Conservation (phyloP, 768 basidiomycete species). For the Podaxis pistillaris region DNA sequence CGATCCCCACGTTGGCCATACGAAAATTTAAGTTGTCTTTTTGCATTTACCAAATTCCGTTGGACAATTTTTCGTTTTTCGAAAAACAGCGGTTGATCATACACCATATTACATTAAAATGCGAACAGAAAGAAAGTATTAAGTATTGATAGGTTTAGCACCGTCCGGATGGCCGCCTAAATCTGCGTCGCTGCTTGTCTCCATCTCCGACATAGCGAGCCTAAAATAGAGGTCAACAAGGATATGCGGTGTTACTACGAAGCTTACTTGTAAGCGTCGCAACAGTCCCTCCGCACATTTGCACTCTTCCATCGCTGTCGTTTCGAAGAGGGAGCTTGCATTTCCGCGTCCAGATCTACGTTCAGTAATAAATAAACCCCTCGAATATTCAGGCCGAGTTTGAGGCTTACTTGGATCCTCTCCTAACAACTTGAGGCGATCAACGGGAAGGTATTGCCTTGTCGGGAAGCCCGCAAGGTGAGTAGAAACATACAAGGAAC, state of each 20-base stretch:
- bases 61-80: no score
- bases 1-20: constrained; percentile 19
- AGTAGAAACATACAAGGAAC: not conserved
- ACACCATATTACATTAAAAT: not conserved
- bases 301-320: constrained; percentile 61
- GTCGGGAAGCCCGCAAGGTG: not conserved
- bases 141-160: not conserved
- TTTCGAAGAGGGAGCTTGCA: constrained; percentile 50
- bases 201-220: constrained; percentile 24
- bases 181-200: constrained; percentile 22
- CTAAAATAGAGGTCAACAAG: constrained; percentile 10
- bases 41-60: no score
- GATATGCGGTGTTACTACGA: not conserved
- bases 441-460: constrained; percentile 64
- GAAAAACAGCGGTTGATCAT: no score
- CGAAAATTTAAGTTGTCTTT: no score
- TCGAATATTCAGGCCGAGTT: not conserved
- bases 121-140: not conserved
- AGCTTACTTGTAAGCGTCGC: constrained; percentile 61
- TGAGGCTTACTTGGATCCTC: constrained; percentile 60
- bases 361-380: not conserved
- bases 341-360: constrained; percentile 61
- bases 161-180: not conserved
- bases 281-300: constrained; percentile 51
- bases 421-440: constrained; percentile 62